Evolutionary conservation across 768 basidiomycete genomes (phyloP).

Genomic region (Termitomyces sp.): DNA sequence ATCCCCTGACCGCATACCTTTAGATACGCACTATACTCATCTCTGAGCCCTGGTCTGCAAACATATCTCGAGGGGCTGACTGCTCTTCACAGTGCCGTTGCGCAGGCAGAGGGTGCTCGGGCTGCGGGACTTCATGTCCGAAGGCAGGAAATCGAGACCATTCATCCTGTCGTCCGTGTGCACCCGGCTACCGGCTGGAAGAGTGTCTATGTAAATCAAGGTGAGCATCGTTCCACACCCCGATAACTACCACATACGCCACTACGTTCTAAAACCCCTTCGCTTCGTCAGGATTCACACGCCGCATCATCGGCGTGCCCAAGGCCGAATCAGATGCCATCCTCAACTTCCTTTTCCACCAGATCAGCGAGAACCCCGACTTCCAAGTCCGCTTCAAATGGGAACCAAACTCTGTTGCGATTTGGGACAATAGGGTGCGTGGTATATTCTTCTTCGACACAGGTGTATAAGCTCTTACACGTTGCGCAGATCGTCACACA

Average conservation of each 20-base stretch:
- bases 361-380: constrained; percentile 65
- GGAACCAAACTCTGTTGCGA: constrained; percentile 71
- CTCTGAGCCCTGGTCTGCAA: constrained; percentile 69
- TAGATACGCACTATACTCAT: constrained; percentile 82
- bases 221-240: constrained; percentile 22
- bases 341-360: constrained; percentile 63
- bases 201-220: constrained; percentile 77
- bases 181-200: constrained; percentile 85
- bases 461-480: neutral
- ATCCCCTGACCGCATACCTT: neutral
- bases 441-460: neutral
- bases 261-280: neutral
- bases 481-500: constrained; percentile 58
- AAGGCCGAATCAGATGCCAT: constrained; percentile 79
- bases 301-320: constrained; percentile 71
- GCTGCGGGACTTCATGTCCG: constrained; percentile 68
- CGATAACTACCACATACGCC: neutral
- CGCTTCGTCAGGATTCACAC: constrained; percentile 57
- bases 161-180: constrained; percentile 80
- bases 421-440: constrained; percentile 81
- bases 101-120: constrained; percentile 70
- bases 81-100: constrained; percentile 72
- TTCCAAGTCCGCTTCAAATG: constrained; percentile 76
- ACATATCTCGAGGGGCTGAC: constrained; percentile 68
- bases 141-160: constrained; percentile 58